Base-by-base conservation (phyloP, 2,329 filamentous ascomycete genomes). In the Sporothrix protearum region DNA sequence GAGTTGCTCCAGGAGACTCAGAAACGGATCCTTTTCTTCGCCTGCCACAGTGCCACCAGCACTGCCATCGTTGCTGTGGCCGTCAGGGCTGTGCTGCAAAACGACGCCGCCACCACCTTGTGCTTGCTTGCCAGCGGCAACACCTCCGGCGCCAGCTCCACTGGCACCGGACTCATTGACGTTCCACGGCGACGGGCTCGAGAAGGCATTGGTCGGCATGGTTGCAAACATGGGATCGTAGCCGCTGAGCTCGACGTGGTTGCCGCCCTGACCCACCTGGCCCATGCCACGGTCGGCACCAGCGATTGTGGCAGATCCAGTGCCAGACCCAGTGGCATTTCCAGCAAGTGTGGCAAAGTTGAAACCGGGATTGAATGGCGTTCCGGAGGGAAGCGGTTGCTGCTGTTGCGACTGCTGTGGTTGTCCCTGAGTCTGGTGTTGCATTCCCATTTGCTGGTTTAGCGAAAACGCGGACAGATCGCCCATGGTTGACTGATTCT, bases 1-100 rank as follows among this genome's bases (percentile, higher is more conserved):
- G 72, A 96, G 84, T 80, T 96, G 92, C 78, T 96, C 92, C 47
- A 96, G 82, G 55, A 96, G 81, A 73, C 88, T 92, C 53, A 96
- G 80, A 77, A 96, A 96, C 0, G 92, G 92, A 77, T 96, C 93
- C 76, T 92, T 94, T 75, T 95, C 92, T 25, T 89, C 86, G 2
- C 82, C 83, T 2, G 82, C 78, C 0, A 80, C 82, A 1, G 84
- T 85, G 1, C 81, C 84, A 0, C 83, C 83, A 1, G 57, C 45
- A 72, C 84, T 86, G 10, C 82, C 84, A 55, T 83, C 83, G 70
- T 83, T 83, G 77, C 85, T 88, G 74, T 82, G 64, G 6, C 69
- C 81, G 1, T 82, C 85, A 0, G 86, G 85, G 61, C 83, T 84
- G 72, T 80, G 76, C 75, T 80, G 75, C 72, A 79, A 73, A 14